A percentile compares a stretch with the other conserved stretches of the same genome.
phyloP scores from a whole-genome alignment of 805 yeast genomes.

The Starmerella asiatica region DNA sequence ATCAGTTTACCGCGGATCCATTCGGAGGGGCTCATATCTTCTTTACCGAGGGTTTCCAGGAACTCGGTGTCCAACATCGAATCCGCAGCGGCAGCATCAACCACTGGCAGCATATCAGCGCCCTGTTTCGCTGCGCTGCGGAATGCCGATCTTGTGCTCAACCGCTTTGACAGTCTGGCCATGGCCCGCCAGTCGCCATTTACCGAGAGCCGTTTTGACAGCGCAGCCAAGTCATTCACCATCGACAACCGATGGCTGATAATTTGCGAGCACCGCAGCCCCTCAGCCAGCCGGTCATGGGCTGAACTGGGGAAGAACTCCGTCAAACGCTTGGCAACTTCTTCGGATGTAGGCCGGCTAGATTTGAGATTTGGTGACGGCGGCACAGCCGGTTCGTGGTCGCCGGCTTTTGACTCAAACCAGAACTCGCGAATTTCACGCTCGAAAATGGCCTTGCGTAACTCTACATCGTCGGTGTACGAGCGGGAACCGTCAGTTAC shows the following conservation, averaged over 20 bases:
- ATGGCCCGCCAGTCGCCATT: slow-evolving; percentile 23
- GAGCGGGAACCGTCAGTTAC: slow-evolving; percentile 8
- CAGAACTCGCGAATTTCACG: slow-evolving; percentile 7
- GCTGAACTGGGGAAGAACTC: slow-evolving; percentile 85
- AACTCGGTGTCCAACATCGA: slow-evolving; percentile 23
- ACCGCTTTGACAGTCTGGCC: slow-evolving; percentile 16
- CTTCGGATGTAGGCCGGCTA: slow-evolving; percentile 73
- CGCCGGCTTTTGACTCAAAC: slow-evolving; percentile 4
- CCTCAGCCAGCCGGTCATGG: slow-evolving; percentile 55
- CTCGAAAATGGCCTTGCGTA: slow-evolving; percentile 7
- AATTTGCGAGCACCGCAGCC: slow-evolving; percentile 72
- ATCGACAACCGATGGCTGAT: slow-evolving; percentile 52
- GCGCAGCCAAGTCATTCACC: slow-evolving; percentile 13
- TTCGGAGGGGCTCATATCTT: slow-evolving; percentile 48
- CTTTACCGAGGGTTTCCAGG: slow-evolving; percentile 27
- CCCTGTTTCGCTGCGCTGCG: too few species aligned
- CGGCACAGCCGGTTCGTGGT: too few species aligned
- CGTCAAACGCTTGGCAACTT: slow-evolving; percentile 75
- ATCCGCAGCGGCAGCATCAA: too few species aligned
- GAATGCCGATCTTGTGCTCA: too few species aligned
- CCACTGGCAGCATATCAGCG: too few species aligned
- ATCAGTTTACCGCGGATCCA: slow-evolving; percentile 91
- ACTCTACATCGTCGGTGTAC: not conserved
- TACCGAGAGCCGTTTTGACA: too few species aligned
- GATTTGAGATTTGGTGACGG: not conserved